Percentiles rank a stretch among this genome's conserved stretches.
Evolutionary conservation across 768 basidiomycete genomes (phyloP).

Genomic region (Albatrellus ellisii): DNA sequence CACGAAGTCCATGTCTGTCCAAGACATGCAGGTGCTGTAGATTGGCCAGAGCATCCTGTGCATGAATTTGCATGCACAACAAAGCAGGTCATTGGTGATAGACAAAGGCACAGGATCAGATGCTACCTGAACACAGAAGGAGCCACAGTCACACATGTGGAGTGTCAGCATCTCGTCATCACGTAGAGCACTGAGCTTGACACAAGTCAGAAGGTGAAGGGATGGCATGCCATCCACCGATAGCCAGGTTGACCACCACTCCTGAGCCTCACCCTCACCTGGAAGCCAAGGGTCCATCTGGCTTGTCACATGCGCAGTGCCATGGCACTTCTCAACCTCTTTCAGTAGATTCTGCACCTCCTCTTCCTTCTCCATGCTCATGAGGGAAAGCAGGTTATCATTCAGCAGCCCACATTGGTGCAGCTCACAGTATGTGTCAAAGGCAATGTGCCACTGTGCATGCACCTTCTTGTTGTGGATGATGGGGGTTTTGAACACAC

Average conservation of each 20-base stretch:
- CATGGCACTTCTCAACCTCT: constrained; percentile 49
- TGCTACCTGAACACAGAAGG: constrained; percentile 6
- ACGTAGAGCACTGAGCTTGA: constrained; percentile 17
- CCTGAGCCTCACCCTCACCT: constrained; percentile 10
- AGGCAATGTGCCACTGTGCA: constrained; percentile 60
- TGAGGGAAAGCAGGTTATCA: constrained; percentile 56
- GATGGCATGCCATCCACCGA: constrained; percentile 34
- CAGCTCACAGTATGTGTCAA: constrained; percentile 49
- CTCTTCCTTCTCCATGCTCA: constrained; percentile 38
- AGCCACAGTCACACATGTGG: constrained; percentile 33
- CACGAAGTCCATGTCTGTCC: constrained; percentile 46
- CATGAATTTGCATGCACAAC: constrained; percentile 36
- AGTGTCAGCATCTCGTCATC: constrained; percentile 12
- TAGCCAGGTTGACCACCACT: constrained; percentile 43
- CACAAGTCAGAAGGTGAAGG: constrained; percentile 35
- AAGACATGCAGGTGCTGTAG: constrained; percentile 45
- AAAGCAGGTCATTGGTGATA: constrained; percentile 20
- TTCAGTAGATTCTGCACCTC: constrained; percentile 49
- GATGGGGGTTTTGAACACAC: constrained; percentile 35
- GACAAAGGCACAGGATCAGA: constrained; percentile 4
- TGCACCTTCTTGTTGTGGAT: constrained; percentile 42
- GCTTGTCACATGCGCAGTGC: constrained; percentile 39
- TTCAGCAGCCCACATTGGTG: constrained; percentile 49
- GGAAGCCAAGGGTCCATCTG: constrained; percentile 57
- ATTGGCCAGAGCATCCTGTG: constrained; percentile 47